Percentiles rank a stretch among this genome's conserved stretches.
These are phyloP conservation scores for Ogataea populi-albae DNA, from an alignment of 805 yeast species.

Conservation along the genomic window DNA sequence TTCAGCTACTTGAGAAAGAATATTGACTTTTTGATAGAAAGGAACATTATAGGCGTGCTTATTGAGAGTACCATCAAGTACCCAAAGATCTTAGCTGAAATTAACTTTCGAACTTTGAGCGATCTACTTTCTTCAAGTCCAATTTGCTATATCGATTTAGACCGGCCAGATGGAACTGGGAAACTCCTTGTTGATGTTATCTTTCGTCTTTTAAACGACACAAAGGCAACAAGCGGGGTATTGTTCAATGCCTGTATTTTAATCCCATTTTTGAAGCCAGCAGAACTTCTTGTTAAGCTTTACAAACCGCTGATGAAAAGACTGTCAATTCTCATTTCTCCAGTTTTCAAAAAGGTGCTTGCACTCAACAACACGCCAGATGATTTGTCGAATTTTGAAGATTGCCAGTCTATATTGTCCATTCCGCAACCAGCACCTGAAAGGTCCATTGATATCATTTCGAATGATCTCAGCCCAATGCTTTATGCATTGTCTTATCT, in stretches of 20 bases:
- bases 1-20: constrained; percentile 26
- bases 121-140: constrained; percentile 24
- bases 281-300: constrained; percentile 10
- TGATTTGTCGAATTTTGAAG: constrained; percentile 15
- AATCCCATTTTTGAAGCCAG: constrained; percentile 24
- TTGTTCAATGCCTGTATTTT: constrained; percentile 24
- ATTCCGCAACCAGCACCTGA: constrained; percentile 25
- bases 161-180: constrained; percentile 9
- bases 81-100: constrained; percentile 20
- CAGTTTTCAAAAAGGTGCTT: constrained; percentile 20
- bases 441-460: constrained; percentile 9
- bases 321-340: constrained; percentile 20
- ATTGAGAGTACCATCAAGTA: constrained; percentile 20
- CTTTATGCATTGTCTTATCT: constrained; percentile 26
- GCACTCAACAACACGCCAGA: constrained; percentile 15
- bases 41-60: constrained; percentile 14
- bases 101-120: constrained; percentile 27
- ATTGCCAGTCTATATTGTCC: constrained; percentile 11
- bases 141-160: constrained; percentile 12
- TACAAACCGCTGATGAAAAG: constrained; percentile 24
- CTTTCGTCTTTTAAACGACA: constrained; percentile 10
- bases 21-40: constrained; percentile 18
- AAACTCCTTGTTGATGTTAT: constrained; percentile 15
- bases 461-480: constrained; percentile 25
- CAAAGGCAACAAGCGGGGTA: constrained; percentile 9